Base-by-base conservation (phyloP, 1,284 basidiomycete genomes). In the Ustilago sp. region DNA sequence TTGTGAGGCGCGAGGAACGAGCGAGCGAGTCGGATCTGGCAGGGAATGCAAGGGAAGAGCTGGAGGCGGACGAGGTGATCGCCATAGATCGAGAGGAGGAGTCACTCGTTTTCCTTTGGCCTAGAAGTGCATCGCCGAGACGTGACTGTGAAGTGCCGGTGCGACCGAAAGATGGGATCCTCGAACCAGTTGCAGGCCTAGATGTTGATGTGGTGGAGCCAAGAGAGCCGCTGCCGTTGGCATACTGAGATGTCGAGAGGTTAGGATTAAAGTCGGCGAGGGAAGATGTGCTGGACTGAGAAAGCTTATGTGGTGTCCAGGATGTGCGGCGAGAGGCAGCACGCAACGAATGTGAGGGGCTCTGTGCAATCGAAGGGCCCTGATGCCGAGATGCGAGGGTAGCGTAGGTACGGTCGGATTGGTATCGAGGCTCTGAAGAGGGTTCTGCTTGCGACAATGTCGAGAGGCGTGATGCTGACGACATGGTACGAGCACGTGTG, bases 101-200 rank as follows among this genome's bases (percentile, higher is more conserved):
- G 47, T 78, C 76, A 68, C 76, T 78, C 5, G 41, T 32, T 55
- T 78, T 78, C 19, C 76, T 55, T 51, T 74, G 71, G n/a, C 65
- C 76, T 19, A 78, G 60, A 8, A 78, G 65, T 1, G 71, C 64
- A 52, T 78, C 76, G 7, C 76, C 76, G n/a, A 78, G 68, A n/a
- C 76, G 71, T 32, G 68, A 61, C 6, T 74, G 72, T 0, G 62
- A 41, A 4, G 66, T 67, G 38, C 57, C 60, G 2, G 57, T 61
- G 62, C 72, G 71, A 41, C 72, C 68, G 31, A 74, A 63, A 13
- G 76, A 70, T 3, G 76, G 76, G 28, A 78, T 78, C n/a, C 68
- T 62, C 0, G 76, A 74, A 4, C 58, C 68, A 9, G 76, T 63
- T 2, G 71, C 56, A 13, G 76, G 64, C 23, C 76, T 53, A 8